These are phyloP conservation scores for Pythium biforme DNA, from an alignment of 352 stramenopile species.

Conservation along the genomic window DNA sequence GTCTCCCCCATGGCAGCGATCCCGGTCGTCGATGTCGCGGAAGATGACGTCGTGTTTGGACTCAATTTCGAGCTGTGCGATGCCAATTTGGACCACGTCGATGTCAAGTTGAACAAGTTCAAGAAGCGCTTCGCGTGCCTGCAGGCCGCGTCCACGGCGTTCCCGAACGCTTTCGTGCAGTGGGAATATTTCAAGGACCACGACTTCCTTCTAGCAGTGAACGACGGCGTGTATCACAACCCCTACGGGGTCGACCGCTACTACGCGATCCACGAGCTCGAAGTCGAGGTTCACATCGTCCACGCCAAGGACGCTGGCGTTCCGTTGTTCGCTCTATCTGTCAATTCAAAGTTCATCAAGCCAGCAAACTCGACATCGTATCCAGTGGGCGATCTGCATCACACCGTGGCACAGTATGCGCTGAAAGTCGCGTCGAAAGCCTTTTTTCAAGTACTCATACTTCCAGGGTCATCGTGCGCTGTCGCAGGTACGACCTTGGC, in stretches of 20 bases:
- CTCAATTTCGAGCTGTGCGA: conserved; percentile 8
- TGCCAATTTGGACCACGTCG: conserved; percentile 1
- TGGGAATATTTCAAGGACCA: neutral
- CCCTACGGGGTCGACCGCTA: neutral
- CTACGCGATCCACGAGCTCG: neutral
- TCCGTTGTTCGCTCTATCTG: neutral
- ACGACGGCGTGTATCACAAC: neutral
- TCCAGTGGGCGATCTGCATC: conserved; percentile 1
- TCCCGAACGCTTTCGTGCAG: conserved; percentile 14
- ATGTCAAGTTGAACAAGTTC: neutral
- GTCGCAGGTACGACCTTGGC: neutral
- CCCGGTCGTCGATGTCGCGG: conserved; percentile 6
- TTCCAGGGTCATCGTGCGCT: conserved; percentile 11
- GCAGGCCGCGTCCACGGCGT: neutral
- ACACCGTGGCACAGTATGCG: conserved; percentile 9
- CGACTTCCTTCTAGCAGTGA: neutral
- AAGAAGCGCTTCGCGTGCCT: neutral
- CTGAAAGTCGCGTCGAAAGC: neutral
- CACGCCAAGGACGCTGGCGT: neutral
- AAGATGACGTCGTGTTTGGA: conserved; percentile 16
- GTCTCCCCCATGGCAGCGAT: neutral
- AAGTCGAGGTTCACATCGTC: conserved; percentile 5
- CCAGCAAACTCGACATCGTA: conserved; percentile 1
- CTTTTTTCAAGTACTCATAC: conserved; percentile 10
- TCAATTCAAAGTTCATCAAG: neutral